Conservation (phyloP, 352 stramenopile genomes). For the Phytophthora vignae region DNA sequence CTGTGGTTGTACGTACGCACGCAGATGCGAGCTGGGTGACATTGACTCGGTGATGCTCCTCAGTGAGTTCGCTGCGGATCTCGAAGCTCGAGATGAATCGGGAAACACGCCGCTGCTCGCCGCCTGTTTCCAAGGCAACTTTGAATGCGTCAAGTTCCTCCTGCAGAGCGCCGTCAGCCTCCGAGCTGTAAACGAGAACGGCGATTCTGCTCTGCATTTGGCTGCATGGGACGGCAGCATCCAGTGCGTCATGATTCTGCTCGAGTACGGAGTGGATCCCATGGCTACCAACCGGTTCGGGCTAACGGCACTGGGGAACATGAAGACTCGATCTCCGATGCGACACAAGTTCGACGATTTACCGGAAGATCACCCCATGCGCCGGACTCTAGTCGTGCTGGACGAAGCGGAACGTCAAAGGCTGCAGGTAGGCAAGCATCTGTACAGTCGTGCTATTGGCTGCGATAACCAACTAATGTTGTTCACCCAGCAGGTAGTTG, state of each 20-base stretch:
- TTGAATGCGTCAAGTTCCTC: constrained; percentile 72
- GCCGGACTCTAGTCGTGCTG: constrained; percentile 51
- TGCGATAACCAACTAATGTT: neutral
- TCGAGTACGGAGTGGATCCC: constrained; percentile 70
- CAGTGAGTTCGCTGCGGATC: constrained; percentile 68
- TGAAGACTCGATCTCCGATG: constrained; percentile 68
- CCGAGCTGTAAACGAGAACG: constrained; percentile 45
- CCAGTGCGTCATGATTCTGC: constrained; percentile 66
- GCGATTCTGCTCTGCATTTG: constrained; percentile 70
- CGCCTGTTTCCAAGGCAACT: constrained; percentile 76
- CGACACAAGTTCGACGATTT: constrained; percentile 77
- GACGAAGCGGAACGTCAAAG: constrained; percentile 44
- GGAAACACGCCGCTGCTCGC: constrained; percentile 73
- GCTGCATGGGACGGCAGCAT: constrained; percentile 72
- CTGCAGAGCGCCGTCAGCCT: constrained; percentile 76
- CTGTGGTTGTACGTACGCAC: constrained; percentile 19
- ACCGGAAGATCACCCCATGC: constrained; percentile 56
- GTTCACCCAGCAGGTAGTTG: constrained; percentile 17
- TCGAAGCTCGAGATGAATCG: constrained; percentile 73
- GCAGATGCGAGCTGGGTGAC: constrained; percentile 69
- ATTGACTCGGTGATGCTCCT: constrained; percentile 72
- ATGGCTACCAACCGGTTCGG: constrained; percentile 57
- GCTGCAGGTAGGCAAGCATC: constrained; percentile 27
- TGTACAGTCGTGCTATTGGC: neutral
- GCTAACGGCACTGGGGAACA: constrained; percentile 60